These are phyloP conservation scores for Fusarium gaditjirri DNA, from an alignment of 2,329 filamentous ascomycete genomes.

Conservation along the genomic window DNA sequence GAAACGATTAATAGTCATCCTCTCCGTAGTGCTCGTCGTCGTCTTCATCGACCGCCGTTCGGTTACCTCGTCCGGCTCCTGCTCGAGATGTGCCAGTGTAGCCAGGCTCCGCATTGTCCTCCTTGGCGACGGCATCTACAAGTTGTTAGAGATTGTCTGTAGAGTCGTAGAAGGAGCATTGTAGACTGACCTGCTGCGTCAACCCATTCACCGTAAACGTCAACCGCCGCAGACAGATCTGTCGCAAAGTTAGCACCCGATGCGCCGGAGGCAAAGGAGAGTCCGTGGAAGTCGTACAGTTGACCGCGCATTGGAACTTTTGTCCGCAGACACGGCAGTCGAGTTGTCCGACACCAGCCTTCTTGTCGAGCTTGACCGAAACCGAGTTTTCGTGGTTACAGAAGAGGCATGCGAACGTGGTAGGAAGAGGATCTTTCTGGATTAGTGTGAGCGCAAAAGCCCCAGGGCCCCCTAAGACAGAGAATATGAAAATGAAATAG, in stretches of 20 bases:
- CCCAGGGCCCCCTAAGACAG: not conserved
- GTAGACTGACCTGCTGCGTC: slow-evolving; percentile 74
- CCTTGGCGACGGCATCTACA: slow-evolving; percentile 63
- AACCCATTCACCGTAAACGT: slow-evolving; percentile 98
- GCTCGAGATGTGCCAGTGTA: slow-evolving; percentile 45
- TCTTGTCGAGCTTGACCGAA: slow-evolving; percentile 92
- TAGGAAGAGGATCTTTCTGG: slow-evolving; percentile 77
- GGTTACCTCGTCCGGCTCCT: slow-evolving; percentile 41
- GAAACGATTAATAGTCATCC: slow-evolving; percentile 61
- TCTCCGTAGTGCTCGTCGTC: slow-evolving; percentile 66
- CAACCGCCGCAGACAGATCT: slow-evolving; percentile 91
- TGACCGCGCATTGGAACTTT: slow-evolving; percentile 90
- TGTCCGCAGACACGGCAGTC: slow-evolving; percentile 95
- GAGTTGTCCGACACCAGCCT: slow-evolving; percentile 84
- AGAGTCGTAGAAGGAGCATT: not conserved
- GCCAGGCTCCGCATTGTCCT: slow-evolving; percentile 48
- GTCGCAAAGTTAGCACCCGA: slow-evolving; percentile 24
- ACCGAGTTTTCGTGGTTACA: slow-evolving; percentile 98
- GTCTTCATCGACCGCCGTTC: slow-evolving; percentile 53
- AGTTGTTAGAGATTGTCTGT: slow-evolving; percentile 24
- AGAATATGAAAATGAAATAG: not conserved
- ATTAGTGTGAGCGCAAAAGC: slow-evolving; percentile 25
- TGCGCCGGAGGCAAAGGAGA: slow-evolving; percentile 11
- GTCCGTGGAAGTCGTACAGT: slow-evolving; percentile 69
- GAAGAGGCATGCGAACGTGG: slow-evolving; percentile 95